Base-by-base conservation (phyloP, 371 early-diverging fungal species). In the Mucor velutinosus region DNA sequence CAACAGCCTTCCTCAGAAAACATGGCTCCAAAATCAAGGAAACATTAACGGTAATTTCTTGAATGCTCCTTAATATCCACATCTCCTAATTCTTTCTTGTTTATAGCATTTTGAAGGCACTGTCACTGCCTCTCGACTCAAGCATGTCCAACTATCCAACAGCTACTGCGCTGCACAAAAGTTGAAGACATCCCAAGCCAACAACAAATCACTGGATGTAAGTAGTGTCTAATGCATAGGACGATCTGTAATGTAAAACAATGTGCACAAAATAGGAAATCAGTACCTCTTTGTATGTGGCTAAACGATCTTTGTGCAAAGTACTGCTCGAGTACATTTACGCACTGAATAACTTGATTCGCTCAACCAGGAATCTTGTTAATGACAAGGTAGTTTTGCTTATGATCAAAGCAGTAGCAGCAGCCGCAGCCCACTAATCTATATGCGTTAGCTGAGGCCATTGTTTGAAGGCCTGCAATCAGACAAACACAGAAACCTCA, bases 81-180 rank as follows among this genome's bases (percentile, higher is more conserved):
- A 33, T 47, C 14, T 43, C 43, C 47, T 58, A 25, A 66, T 33
- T 35, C 8, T 7, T 59, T 37, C 39, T 37, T 33, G 35, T 59
- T 4, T 58, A 32, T 32, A 72, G 73, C 58, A 65, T 19, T 72
- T 70, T 67, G 66, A 76, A 64, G 60, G 32, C 25, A 60, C 51
- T 53, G 23, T 76, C 1, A 56, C 43, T 39, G 63, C 53, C 17
- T 53, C 60, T 15, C 60, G 73, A 66, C 23, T 64, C 15, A 73
- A 73, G 45, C 53, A 70, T 30, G 41, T 64, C 14, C 73, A 76
- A n/a, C 30, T 57, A 21, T 67, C 68, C 2, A 66, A 62, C 33
- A 61, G 39, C 19, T 76, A 76, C 37, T 76, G 76, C 60, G 68
- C 73, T 27, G 51, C 60, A 12, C 76, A 73, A 57, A 76, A 76